A percentile compares a stretch with the other conserved stretches of the same genome.
phyloP scores from a whole-genome alignment of 345 rosid genomes.

The Dimocarpus longan region DNA sequence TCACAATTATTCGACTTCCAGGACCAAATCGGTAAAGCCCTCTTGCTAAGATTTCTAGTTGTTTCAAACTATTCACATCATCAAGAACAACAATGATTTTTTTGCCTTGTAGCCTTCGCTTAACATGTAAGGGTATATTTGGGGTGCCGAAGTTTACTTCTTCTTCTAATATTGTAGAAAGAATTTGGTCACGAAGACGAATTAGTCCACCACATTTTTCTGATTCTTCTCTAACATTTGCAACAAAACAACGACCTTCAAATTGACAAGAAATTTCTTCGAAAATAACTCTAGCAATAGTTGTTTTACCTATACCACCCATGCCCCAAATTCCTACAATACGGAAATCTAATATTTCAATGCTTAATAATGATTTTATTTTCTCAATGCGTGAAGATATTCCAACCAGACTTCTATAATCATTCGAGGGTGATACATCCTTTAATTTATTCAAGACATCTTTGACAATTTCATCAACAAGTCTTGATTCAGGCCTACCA shows the following conservation, averaged over 20 bases:
- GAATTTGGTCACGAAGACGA: background rate
- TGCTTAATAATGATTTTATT: background rate
- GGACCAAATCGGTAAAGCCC: background rate
- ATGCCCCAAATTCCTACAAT: background rate
- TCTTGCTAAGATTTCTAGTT: conserved; percentile 22
- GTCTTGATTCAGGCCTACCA: background rate
- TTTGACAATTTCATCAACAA: background rate
- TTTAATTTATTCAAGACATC: conserved; percentile 1
- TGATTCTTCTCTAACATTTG: background rate
- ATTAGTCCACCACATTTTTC: background rate
- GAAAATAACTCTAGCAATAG: background rate
- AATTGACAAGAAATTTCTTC: background rate
- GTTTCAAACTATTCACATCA: conserved; percentile 29
- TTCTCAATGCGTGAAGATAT: background rate
- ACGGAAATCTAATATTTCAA: background rate
- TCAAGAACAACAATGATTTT: conserved; percentile 32
- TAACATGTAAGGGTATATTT: background rate
- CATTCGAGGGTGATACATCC: background rate
- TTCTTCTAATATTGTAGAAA: background rate
- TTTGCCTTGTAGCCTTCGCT: conserved; percentile 18
- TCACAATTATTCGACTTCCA: conserved; percentile 17
- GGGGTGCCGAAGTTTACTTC: background rate
- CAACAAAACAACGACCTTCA: background rate
- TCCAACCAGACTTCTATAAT: background rate
- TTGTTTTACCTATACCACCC: background rate